phyloP scores from a whole-genome alignment of 495 filamentous ascomycete species.

The Hapsidospora chrysogenum region DNA sequence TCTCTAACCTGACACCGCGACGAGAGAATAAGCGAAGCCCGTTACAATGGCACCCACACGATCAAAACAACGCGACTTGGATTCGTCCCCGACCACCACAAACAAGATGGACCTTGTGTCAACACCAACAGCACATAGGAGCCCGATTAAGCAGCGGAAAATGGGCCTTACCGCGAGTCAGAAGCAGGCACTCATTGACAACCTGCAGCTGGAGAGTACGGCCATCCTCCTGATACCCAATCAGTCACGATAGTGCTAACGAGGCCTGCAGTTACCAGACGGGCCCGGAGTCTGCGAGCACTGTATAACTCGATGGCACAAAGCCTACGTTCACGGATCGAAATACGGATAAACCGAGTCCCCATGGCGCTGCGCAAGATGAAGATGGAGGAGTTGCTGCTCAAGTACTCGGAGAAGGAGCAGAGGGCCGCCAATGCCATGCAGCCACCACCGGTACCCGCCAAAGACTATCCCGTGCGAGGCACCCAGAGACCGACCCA shows the following conservation, averaged over 20 bases:
- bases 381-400: conserved; percentile 69
- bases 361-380: conserved; percentile 60
- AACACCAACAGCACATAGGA: conserved; percentile 31
- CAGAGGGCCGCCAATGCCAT: conserved; percentile 3
- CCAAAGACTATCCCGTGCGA: conserved; percentile 11
- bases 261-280: conserved; percentile 56
- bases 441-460: conserved; percentile 15
- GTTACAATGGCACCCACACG: conserved; percentile 33
- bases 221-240: conserved; percentile 3
- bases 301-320: conserved; percentile 81
- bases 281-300: conserved; percentile 75
- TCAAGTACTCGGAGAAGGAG: conserved; percentile 19
- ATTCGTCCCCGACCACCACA: conserved; percentile 22
- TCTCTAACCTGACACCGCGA: not conserved
- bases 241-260: not conserved
- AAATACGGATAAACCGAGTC: conserved; percentile 89
- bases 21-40: not conserved
- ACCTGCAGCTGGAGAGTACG: conserved; percentile 84
- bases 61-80: conserved; percentile 44
- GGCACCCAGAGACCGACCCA: conserved; percentile 11
- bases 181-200: conserved; percentile 82
- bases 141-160: conserved; percentile 41
- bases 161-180: conserved; percentile 55
- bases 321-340: conserved; percentile 69
- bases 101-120: too few species aligned